Conservation (phyloP, 2,329 filamentous ascomycete genomes). For the Penicillium verrucosum region DNA sequence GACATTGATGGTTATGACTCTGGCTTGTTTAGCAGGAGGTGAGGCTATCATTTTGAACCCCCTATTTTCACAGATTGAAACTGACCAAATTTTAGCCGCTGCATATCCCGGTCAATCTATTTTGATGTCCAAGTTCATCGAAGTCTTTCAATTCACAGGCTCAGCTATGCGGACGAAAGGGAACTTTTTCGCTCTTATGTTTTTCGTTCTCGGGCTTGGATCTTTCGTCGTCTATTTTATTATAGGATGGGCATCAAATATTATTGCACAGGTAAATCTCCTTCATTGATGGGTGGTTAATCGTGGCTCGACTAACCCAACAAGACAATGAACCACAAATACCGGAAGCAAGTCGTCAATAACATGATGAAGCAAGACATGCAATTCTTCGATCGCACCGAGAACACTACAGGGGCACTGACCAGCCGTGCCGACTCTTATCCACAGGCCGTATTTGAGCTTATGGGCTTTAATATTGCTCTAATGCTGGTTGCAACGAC, state of each 20-base stretch:
- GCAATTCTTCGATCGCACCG: constrained; percentile 32
- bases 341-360: constrained; percentile 22
- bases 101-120: constrained; percentile 50
- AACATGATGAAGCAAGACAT: constrained; percentile 29
- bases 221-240: constrained; percentile 40
- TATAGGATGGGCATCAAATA: constrained; percentile 34
- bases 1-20: neutral
- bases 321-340: constrained; percentile 11
- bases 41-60: neutral
- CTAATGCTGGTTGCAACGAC: constrained; percentile 49
- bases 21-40: constrained; percentile 3
- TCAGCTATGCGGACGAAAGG: constrained; percentile 19
- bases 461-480: constrained; percentile 50
- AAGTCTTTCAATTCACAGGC: constrained; percentile 16
- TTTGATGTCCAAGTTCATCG: constrained; percentile 23
- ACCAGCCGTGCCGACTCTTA: constrained; percentile 26
- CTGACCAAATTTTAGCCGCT: constrained; percentile 31
- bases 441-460: constrained; percentile 43
- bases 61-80: neutral
- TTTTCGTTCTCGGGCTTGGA: constrained; percentile 43
- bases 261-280: constrained; percentile 23
- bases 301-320: neutral
- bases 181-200: constrained; percentile 48
- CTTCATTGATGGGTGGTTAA: neutral
- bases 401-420: constrained; percentile 32